Base-by-base conservation (phyloP, 2,329 filamentous ascomycete species). In the Raffaelea ambrosiae region DNA sequence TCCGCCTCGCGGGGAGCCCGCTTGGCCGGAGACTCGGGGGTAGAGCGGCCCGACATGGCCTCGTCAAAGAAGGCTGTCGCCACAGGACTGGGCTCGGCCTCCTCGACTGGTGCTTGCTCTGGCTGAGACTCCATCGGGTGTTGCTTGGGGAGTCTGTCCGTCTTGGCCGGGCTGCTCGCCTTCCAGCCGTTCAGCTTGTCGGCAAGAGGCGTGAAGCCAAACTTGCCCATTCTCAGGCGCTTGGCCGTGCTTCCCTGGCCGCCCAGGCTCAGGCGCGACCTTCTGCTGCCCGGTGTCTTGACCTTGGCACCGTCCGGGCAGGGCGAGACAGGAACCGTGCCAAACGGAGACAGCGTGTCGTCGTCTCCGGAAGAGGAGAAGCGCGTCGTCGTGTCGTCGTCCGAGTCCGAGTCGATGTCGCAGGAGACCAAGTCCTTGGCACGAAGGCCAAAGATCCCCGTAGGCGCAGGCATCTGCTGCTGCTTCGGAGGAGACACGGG, bases 131-230 rank as follows among this genome's bases (percentile, higher is more conserved):
- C 31, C 31, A 33, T 16, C 9, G 31, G 16, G 31, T 9, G 9
- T 16, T 33, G 9, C 31, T 9, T 9, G 16, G 16, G 31, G 31
- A 33, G 9, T 16, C 9, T 9, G 31, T n/a, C 14, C 1, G 18
- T 56, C 53, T 75, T 73, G 5, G 61, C 58, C 3, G 80, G 79
- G 53, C 77, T 84, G 21, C 70, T 70, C 1, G 82, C 71, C 53
- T 74, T 73, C 84, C 84, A 88, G 21, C 73, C 70, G 50, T 68
- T 73, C 4, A 87, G 65, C 56, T 83, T 75, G 35, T 74, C 68
- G 4, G 78, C 78, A 35, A 88, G 66, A 21, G 81, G 79, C 1
- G 81, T 84, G 52, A 86, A 83, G 2, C 80, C 79, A 45, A 77
- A 59, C 53, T 48, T 47, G 41, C 48, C 54, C 40, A 46, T 48